Base-by-base conservation (phyloP, 345 rosid genomes). In the Brassica rapa region DNA sequence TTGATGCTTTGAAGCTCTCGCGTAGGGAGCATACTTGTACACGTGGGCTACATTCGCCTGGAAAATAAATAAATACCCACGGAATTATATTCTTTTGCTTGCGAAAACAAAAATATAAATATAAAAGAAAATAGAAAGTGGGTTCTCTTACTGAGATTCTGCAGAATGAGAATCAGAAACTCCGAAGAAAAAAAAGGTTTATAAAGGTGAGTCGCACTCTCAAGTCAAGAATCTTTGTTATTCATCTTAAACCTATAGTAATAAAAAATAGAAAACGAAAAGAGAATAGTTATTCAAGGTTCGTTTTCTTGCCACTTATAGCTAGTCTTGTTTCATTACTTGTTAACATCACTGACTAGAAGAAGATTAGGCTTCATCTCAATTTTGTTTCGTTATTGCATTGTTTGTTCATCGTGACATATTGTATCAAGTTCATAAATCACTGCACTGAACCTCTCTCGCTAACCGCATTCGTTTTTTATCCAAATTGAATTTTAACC, bases 161-260 rank as follows among this genome's bases (percentile, higher is more conserved):
- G 7, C 0, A 56, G 89, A 86, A 83, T 84, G 70, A 63, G 89
- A 86, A 87, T 83, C 51, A 82, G 71, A 80, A 90, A 87, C 85
- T 86, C 90, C 70, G 55, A 87, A 80, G 70, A 67, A 62, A 24
- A 32, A 2, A 5, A 78, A 46, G 16, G 19, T 14, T 46, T 46
- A 46, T 46, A 46, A 90, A 84, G 67, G 33, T 85, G 75, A 82
- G 89, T 83, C 87, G 86, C 88, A 87, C 83, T 88, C 91, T 83
- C 90, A 88, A 88, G 89, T 87, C 94, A 88, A 88, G 93, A 88
- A 91, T 88, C 79, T 66, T 80, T 35, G 24, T 84, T 85, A 83
- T 88, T 88, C 93, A 76, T 83, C 83, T 82, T 89, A 62, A 69
- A 30, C 79, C 39, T 2, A 49, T 21, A 9, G 33, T 5, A 16